phyloP scores from a whole-genome alignment of 805 yeast species.

The Nakazawaea wyomingensis region DNA sequence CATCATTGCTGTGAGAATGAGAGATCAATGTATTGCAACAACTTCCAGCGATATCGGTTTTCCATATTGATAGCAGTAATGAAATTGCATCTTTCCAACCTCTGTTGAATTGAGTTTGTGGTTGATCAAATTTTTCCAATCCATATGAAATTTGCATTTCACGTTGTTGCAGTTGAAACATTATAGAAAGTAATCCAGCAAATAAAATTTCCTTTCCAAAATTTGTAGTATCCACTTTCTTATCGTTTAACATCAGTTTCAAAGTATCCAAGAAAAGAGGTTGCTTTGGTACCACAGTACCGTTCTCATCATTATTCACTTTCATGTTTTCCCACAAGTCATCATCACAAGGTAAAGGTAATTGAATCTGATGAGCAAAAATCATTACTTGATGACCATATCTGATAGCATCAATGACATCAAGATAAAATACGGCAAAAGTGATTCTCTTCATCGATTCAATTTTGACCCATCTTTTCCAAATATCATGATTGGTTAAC shows the following conservation, averaged over 20 bases:
- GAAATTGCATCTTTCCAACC: slow-evolving; percentile 71
- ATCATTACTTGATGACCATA: slow-evolving; percentile 68
- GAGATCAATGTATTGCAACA: slow-evolving; percentile 25
- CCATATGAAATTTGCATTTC: slow-evolving; percentile 56
- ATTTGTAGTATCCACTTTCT: slow-evolving; percentile 40
- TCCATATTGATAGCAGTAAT: slow-evolving; percentile 69
- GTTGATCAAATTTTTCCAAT: slow-evolving; percentile 29
- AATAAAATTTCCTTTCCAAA: slow-evolving; percentile 65
- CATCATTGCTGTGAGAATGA: neutral
- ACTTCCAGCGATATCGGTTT: slow-evolving; percentile 36
- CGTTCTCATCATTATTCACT: slow-evolving; percentile 12
- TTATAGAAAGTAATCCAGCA: slow-evolving; percentile 61
- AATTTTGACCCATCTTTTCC: slow-evolving; percentile 71
- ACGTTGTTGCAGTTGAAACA: slow-evolving; percentile 69
- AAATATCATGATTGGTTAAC: slow-evolving; percentile 24
- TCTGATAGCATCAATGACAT: slow-evolving; percentile 70
- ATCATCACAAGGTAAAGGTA: slow-evolving; percentile 55
- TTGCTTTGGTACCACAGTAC: slow-evolving; percentile 23
- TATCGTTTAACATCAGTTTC: slow-evolving; percentile 52
- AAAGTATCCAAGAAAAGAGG: slow-evolving; percentile 50
- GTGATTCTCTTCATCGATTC: slow-evolving; percentile 78
- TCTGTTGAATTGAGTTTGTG: slow-evolving; percentile 21
- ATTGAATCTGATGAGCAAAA: slow-evolving; percentile 46
- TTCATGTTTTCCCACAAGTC: slow-evolving; percentile 39
- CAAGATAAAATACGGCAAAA: slow-evolving; percentile 76